Evolutionary conservation across 108 stramenopile species (phyloP).

Genomic region (Cyclotella atomus): DNA sequence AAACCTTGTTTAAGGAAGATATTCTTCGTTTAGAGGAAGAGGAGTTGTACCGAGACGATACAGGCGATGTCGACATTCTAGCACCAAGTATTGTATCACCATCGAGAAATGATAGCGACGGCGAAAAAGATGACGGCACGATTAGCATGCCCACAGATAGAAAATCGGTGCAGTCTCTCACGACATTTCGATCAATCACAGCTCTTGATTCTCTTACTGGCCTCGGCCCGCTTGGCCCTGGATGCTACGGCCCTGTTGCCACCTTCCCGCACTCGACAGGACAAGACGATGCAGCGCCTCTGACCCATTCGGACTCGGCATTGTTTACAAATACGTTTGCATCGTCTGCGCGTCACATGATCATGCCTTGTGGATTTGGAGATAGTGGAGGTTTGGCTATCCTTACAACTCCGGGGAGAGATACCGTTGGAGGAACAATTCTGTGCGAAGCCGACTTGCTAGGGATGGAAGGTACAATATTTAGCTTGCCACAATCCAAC

Average conservation of each 20-base stretch:
- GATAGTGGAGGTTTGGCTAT: conserved; percentile 80
- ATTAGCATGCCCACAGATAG: background rate
- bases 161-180: conserved; percentile 26
- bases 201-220: conserved; percentile 77
- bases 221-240: conserved; percentile 79
- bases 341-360: conserved; percentile 49
- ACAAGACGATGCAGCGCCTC: conserved; percentile 17
- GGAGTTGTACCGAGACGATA: conserved; percentile 65
- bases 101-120: conserved; percentile 59
- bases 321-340: conserved; percentile 41
- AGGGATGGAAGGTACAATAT: conserved; percentile 54
- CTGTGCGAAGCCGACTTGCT: conserved; percentile 72
- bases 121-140: conserved; percentile 10
- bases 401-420: conserved; percentile 70
- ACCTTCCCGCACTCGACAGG: conserved; percentile 30
- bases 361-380: conserved; percentile 86
- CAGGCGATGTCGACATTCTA: background rate
- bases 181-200: conserved; percentile 54
- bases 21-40: conserved; percentile 79
- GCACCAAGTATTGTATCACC: conserved; percentile 58
- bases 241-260: conserved; percentile 71
- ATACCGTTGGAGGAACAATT: conserved; percentile 63
- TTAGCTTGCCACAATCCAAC: conserved; percentile 59
- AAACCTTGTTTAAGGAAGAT: conserved; percentile 27
- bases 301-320: background rate